phyloP scores from a whole-genome alignment of 495 filamentous ascomycete species.

The Elasticomyces elasticus region DNA sequence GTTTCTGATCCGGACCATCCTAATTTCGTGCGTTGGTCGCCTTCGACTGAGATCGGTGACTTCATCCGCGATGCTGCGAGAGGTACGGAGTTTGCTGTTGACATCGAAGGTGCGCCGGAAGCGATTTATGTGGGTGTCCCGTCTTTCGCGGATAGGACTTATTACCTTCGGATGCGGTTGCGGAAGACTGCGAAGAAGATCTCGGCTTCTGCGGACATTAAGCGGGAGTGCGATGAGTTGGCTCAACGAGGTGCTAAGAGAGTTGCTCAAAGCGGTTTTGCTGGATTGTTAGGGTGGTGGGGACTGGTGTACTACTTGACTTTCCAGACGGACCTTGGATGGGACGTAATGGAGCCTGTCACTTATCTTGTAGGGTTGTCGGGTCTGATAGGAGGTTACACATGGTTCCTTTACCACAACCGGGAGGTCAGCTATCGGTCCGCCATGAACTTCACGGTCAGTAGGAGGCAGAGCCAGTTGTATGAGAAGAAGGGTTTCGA shows the following conservation, averaged over 20 bases:
- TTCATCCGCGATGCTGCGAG: conserved; percentile 88
- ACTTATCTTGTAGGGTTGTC: conserved; percentile 78
- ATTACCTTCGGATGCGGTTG: conserved; percentile 69
- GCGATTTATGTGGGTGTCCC: conserved; percentile 75
- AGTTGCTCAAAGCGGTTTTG: conserved; percentile 71
- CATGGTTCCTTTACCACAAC: conserved; percentile 92
- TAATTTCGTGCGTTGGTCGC: conserved; percentile 82
- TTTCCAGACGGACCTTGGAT: conserved; percentile 32
- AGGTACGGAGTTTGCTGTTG: conserved; percentile 71
- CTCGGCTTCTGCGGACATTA: conserved; percentile 56
- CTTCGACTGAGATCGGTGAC: conserved; percentile 82
- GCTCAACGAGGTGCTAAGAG: conserved; percentile 69
- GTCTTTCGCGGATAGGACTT: conserved; percentile 77
- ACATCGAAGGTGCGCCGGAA: conserved; percentile 60
- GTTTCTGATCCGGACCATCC: conserved; percentile 18
- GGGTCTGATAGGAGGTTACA: conserved; percentile 77
- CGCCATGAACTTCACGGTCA: conserved; percentile 78
- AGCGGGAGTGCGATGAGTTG: conserved; percentile 67
- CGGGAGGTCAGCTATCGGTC: conserved; percentile 77
- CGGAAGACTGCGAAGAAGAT: conserved; percentile 61
- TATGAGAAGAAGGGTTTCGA: conserved; percentile 71
- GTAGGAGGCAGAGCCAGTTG: conserved; percentile 61
- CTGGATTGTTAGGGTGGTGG: conserved; percentile 66
- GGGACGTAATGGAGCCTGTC: conserved; percentile 88
- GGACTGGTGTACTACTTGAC: conserved; percentile 65